phyloP scores from a whole-genome alignment of 257 asterid species.

The Forsythia suspensa region DNA sequence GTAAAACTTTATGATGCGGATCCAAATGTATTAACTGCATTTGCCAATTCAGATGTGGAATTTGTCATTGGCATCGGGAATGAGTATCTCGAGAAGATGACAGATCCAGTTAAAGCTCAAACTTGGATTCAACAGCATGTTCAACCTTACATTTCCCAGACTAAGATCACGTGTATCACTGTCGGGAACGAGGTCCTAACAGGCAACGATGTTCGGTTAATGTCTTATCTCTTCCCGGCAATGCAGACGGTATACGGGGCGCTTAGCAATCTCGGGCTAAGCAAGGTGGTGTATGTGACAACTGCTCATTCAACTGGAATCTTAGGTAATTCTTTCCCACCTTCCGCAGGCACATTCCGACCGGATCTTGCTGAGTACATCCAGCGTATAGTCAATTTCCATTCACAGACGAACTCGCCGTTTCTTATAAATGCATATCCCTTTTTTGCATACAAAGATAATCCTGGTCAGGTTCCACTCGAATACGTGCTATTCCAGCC shows the following conservation, averaged over 20 bases:
- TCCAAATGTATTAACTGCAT: slow-evolving; percentile 64
- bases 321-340: slow-evolving; percentile 66
- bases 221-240: slow-evolving; percentile 66
- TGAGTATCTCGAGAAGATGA: slow-evolving; percentile 53
- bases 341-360: slow-evolving; percentile 65
- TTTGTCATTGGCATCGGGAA: slow-evolving; percentile 74
- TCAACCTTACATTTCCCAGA: slow-evolving; percentile 62
- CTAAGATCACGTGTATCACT: slow-evolving; percentile 66
- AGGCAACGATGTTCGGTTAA: slow-evolving; percentile 47
- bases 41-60: slow-evolving; percentile 65
- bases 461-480: slow-evolving; percentile 48
- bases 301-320: slow-evolving; percentile 69
- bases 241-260: slow-evolving; percentile 57
- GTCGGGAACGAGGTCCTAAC: slow-evolving; percentile 83
- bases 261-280: slow-evolving; percentile 51
- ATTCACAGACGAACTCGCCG: slow-evolving; percentile 55
- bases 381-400: slow-evolving; percentile 56
- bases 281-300: slow-evolving; percentile 50
- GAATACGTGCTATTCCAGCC: slow-evolving; percentile 78
- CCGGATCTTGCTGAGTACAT: slow-evolving; percentile 49
- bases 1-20: slow-evolving; percentile 87
- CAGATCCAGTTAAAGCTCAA: slow-evolving; percentile 69
- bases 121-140: slow-evolving; percentile 71
- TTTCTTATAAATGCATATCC: slow-evolving; percentile 87
- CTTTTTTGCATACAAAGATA: slow-evolving; percentile 83